Evolutionary conservation across 495 filamentous ascomycete genomes (phyloP).

Genomic region (Daldinia grandis): DNA sequence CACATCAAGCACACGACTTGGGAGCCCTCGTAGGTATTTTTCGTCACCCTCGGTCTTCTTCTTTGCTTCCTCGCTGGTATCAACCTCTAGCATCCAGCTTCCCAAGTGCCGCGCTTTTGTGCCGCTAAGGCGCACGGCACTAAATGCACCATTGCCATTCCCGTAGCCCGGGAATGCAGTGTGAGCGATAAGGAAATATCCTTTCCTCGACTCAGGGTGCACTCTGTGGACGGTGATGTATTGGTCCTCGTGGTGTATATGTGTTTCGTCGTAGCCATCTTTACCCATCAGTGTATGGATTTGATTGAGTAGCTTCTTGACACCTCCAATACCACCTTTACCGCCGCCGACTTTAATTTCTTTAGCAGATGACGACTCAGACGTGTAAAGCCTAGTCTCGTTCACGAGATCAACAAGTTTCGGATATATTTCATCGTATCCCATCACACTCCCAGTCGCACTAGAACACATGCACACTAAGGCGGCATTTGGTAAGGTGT

Average conservation of each 20-base stretch:
- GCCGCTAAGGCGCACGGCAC: conserved; percentile 77
- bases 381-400: conserved; percentile 83
- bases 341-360: conserved; percentile 67
- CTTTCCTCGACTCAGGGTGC: conserved; percentile 87
- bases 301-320: conserved; percentile 90
- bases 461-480: conserved; percentile 95
- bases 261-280: conserved; percentile 92
- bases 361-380: conserved; percentile 67
- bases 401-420: conserved; percentile 87
- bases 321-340: conserved; percentile 81
- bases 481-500: conserved; percentile 95
- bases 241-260: conserved; percentile 94
- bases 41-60: conserved; percentile 71
- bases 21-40: conserved; percentile 76
- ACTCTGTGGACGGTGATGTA: conserved; percentile 97
- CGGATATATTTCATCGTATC: conserved; percentile 98
- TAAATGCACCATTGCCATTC: conserved; percentile 77
- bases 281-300: conserved; percentile 94
- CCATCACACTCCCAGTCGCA: conserved; percentile 94
- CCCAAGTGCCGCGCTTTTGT: conserved; percentile 81
- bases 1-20: conserved; percentile 78
- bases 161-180: conserved; percentile 92
- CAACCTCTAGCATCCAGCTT: conserved; percentile 87
- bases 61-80: conserved; percentile 71
- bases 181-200: conserved; percentile 93